Conservation (phyloP, 1,284 basidiomycete genomes). For the Pisolithus thermaeus region DNA sequence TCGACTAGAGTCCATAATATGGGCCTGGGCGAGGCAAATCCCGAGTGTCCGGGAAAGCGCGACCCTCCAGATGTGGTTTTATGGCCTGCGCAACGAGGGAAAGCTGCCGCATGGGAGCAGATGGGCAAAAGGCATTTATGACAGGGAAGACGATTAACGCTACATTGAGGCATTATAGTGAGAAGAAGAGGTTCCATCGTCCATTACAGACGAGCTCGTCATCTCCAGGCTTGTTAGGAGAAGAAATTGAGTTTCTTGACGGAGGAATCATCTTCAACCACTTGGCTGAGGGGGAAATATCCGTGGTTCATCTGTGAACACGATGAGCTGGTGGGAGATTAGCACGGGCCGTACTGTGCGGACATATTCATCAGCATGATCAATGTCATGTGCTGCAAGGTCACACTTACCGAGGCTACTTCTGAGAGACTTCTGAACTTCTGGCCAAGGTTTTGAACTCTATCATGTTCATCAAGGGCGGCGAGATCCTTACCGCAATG, state of each 20-base stretch:
- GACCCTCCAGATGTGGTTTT: slow-evolving; percentile 10
- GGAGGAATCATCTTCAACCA: slow-evolving; percentile 5
- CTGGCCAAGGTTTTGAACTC: too few relatives aligned
- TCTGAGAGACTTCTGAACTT: too few relatives aligned
- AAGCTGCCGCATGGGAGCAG: slow-evolving; percentile 15
- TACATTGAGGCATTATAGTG: slow-evolving; percentile 10
- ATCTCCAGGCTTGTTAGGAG: neutral
- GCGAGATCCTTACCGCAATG: slow-evolving; percentile 98
- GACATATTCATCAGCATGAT: too few relatives aligned
- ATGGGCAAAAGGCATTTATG: slow-evolving; percentile 18
- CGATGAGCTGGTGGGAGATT: slow-evolving; percentile 6
- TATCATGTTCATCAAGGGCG: slow-evolving; percentile 96
- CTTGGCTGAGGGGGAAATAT: slow-evolving; percentile 9
- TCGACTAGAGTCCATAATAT: slow-evolving; percentile 25
- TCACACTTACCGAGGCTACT: too few relatives aligned
- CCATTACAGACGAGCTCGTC: slow-evolving; percentile 3
- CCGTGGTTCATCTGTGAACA: slow-evolving; percentile 14
- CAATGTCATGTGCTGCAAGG: too few relatives aligned
- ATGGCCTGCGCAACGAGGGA: slow-evolving; percentile 13
- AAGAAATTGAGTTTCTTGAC: slow-evolving; percentile 12
- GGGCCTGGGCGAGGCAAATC: slow-evolving; percentile 24
- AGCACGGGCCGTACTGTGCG: too few relatives aligned
- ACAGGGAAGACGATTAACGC: slow-evolving; percentile 17
- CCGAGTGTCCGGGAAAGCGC: slow-evolving; percentile 18
- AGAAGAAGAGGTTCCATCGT: neutral